Percentiles rank a stretch among this genome's conserved stretches.
phyloP scores from a whole-genome alignment of 352 stramenopile genomes.

The Phytopythium delawarense region DNA sequence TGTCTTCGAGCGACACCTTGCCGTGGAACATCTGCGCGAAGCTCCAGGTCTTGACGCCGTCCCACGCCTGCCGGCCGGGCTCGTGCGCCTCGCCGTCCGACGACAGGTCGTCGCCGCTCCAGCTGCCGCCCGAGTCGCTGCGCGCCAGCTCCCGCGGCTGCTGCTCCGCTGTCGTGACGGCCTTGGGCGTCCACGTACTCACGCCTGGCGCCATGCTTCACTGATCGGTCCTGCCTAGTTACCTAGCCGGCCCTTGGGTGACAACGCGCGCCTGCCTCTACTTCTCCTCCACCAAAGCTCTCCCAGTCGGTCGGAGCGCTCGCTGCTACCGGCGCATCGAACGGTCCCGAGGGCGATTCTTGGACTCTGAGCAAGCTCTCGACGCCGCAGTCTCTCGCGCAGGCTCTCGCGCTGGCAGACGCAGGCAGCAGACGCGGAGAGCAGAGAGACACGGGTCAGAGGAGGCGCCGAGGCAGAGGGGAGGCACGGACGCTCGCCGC shows the following conservation, averaged over 20 bases:
- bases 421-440: no score
- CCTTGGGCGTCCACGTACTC: neutral
- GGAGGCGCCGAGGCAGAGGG: no score
- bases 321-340: constrained; percentile 1
- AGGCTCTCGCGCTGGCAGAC: no score
- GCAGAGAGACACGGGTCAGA: neutral
- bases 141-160: neutral
- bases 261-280: neutral
- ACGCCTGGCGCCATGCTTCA: neutral
- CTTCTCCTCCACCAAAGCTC: neutral
- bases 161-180: neutral
- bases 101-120: constrained; percentile 15
- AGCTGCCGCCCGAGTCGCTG: constrained; percentile 4
- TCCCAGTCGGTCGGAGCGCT: neutral
- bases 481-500: neutral
- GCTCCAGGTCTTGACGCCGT: constrained; percentile 73
- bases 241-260: neutral
- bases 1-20: constrained; percentile 46
- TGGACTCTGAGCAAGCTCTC: neutral
- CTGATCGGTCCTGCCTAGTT: neutral
- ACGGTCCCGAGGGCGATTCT: neutral
- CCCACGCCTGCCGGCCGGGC: constrained; percentile 25
- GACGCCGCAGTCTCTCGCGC: neutral
- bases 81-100: constrained; percentile 6
- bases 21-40: constrained; percentile 60